A percentile compares a stretch with the other conserved stretches of the same genome.
These are phyloP conservation scores for Taiozyma onychis DNA, from an alignment of 1,139 yeast species.

Conservation along the genomic window DNA sequence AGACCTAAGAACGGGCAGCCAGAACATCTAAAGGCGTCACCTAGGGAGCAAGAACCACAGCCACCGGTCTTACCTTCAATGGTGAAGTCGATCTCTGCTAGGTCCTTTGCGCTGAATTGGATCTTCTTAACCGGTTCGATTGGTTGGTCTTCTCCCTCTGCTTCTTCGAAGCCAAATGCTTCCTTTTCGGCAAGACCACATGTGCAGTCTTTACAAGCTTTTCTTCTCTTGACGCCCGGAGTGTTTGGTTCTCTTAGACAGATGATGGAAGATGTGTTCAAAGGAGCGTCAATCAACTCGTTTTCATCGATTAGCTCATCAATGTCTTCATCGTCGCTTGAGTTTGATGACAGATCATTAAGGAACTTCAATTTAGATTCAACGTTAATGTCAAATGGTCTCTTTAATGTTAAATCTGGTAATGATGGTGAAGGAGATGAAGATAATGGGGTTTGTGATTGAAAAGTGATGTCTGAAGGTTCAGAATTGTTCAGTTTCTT, in stretches of 20 bases:
- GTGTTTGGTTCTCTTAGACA: slow-evolving; percentile 27
- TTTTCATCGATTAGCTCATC: slow-evolving; percentile 40
- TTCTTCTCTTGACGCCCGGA: slow-evolving; percentile 61
- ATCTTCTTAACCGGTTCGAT: slow-evolving; percentile 30
- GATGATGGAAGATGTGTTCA: slow-evolving; percentile 19
- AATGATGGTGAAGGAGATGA: slow-evolving; percentile 16
- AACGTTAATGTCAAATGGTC: slow-evolving; percentile 21
- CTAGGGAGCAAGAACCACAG: slow-evolving; percentile 94
- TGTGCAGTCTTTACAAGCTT: slow-evolving; percentile 95
- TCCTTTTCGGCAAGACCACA: slow-evolving; percentile 90
- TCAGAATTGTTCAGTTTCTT: slow-evolving; percentile 15
- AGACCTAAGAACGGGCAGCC: slow-evolving; percentile 96
- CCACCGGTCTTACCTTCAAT: slow-evolving; percentile 93
- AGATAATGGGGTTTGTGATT: not conserved
- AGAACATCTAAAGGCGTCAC: slow-evolving; percentile 97
- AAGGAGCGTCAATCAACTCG: slow-evolving; percentile 32
- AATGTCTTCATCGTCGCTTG: slow-evolving; percentile 22
- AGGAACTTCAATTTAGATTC: slow-evolving; percentile 20
- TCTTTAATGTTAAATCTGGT: slow-evolving; percentile 21
- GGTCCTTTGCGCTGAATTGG: slow-evolving; percentile 58
- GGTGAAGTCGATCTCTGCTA: slow-evolving; percentile 89
- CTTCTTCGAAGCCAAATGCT: slow-evolving; percentile 33
- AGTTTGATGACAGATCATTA: slow-evolving; percentile 7
- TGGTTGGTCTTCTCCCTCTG: slow-evolving; percentile 37
- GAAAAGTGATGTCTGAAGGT: not conserved